Evolutionary conservation across 352 stramenopile genomes (phyloP).

Genomic region (Pythium guiyangense): DNA sequence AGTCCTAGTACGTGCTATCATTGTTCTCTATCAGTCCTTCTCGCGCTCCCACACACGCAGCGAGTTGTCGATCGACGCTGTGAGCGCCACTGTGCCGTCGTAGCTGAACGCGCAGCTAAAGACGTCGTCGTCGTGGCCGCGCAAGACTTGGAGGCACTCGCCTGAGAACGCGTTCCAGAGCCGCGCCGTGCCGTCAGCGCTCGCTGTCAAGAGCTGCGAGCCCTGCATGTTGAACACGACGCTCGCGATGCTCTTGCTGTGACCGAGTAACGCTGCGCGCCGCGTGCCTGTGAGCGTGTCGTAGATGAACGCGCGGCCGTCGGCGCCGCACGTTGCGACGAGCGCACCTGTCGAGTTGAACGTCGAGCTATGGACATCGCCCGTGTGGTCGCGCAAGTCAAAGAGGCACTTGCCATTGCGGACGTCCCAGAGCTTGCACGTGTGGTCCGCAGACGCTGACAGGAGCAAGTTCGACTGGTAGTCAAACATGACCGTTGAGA

Average conservation of each 20-base stretch:
- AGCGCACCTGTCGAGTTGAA: slow-evolving; percentile 73
- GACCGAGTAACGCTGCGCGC: slow-evolving; percentile 36
- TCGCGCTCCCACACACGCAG: slow-evolving; percentile 49
- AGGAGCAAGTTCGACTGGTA: slow-evolving; percentile 47
- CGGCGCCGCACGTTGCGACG: slow-evolving; percentile 40
- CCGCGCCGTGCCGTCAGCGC: slow-evolving; percentile 45
- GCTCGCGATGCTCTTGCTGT: slow-evolving; percentile 41
- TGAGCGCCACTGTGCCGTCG: slow-evolving; percentile 42
- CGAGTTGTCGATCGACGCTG: slow-evolving; percentile 60
- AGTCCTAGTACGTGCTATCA: no score
- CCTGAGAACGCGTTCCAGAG: slow-evolving; percentile 72
- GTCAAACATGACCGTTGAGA: slow-evolving; percentile 63
- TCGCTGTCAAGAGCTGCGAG: slow-evolving; percentile 50
- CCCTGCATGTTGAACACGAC: slow-evolving; percentile 68
- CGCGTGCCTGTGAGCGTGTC: slow-evolving; percentile 61
- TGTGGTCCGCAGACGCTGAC: slow-evolving; percentile 48
- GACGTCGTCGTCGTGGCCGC: slow-evolving; percentile 62
- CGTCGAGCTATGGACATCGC: slow-evolving; percentile 45
- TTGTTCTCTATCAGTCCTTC: slow-evolving; percentile 3
- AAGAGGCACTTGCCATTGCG: slow-evolving; percentile 61
- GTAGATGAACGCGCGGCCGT: slow-evolving; percentile 63
- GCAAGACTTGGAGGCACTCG: slow-evolving; percentile 54
- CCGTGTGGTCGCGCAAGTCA: slow-evolving; percentile 39
- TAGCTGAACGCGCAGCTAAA: slow-evolving; percentile 62
- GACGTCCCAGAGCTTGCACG: slow-evolving; percentile 71